Base-by-base conservation (phyloP, 2,329 filamentous ascomycete genomes). In the Tolypocladium album region DNA sequence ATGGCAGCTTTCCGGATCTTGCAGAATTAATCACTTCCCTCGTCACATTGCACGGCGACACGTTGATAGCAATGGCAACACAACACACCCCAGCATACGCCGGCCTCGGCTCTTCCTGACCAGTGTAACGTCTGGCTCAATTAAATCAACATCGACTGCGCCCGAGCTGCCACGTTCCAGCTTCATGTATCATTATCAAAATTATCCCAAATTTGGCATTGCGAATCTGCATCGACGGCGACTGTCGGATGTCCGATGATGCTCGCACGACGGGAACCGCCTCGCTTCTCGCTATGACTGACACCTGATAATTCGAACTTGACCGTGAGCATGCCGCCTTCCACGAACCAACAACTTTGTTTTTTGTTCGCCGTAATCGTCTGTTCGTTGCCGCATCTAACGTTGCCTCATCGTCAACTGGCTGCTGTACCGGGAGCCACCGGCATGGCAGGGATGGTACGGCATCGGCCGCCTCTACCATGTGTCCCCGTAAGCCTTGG, bases 1-100 rank as follows among this genome's bases (percentile, higher is more conserved):
- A 69, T 74, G 70, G 68, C 73, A 74, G 68, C 71, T 71, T 55
- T 72, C 70, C 71, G 71, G 70, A 72, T 70, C 69, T 69, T 70
- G 67, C 72, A 74, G 63, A 75, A 70, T 73, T 68, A 74, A 72
- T 71, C 68, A 70, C 69, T 72, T 71, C 70, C 71, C 66, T 70
- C 68, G 70, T 71, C 68, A 66, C 69, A 66, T 71, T 69, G 69
- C 67, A 69, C 73, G 70, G 70, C 71, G 64, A 67, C 69, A 71
- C 67, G 66, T 70, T 74, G 68, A 70, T 73, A 73, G 67, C 68
- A 68, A 69, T 73, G 66, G 67, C 68, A 72, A 67, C 69, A 67
- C 70, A 68, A 62, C 70, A 62, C 70, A 64, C 64, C 57, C 60
- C 71, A 69, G 64, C 70, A 72, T 64, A 67, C 69, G 67, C 67